A percentile compares a stretch with the other conserved stretches of the same genome.
Evolutionary conservation across 176 grass and related monocot species (phyloP).

Genomic region (Oryza nivara): DNA sequence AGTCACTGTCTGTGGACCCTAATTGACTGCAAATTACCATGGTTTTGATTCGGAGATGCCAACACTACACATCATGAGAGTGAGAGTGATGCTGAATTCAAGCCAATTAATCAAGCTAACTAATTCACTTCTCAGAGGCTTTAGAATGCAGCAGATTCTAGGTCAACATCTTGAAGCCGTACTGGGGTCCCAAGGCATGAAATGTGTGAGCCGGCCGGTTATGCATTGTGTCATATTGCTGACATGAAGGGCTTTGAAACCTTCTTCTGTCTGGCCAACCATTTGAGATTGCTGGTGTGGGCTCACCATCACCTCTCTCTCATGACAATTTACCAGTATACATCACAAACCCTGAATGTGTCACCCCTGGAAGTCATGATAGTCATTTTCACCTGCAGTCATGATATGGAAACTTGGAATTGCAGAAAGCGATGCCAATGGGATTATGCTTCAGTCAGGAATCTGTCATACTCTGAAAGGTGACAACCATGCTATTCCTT

Average conservation of each 20-base stretch:
- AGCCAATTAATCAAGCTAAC: neutral
- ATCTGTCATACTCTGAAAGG: neutral
- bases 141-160: neutral
- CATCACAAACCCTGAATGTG: neutral
- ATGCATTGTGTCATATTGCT: slow-evolving; percentile 22
- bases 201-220: slow-evolving; percentile 16
- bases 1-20: neutral
- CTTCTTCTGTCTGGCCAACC: neutral
- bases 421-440: neutral
- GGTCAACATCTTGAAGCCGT: neutral
- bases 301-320: neutral
- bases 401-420: neutral
- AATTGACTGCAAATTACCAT: neutral
- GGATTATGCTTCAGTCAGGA: neutral
- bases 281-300: neutral
- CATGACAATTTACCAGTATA: neutral
- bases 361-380: neutral
- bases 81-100: neutral
- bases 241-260: slow-evolving; percentile 13
- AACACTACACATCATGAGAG: neutral
- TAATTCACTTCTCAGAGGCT: neutral
- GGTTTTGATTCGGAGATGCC: neutral
- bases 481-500: neutral
- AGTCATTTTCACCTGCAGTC: neutral
- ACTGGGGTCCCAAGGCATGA: neutral